A percentile compares a stretch with the other conserved stretches of the same genome.
These are phyloP conservation scores for Daldinia childiae DNA, from an alignment of 495 filamentous ascomycete species.

Conservation along the genomic window DNA sequence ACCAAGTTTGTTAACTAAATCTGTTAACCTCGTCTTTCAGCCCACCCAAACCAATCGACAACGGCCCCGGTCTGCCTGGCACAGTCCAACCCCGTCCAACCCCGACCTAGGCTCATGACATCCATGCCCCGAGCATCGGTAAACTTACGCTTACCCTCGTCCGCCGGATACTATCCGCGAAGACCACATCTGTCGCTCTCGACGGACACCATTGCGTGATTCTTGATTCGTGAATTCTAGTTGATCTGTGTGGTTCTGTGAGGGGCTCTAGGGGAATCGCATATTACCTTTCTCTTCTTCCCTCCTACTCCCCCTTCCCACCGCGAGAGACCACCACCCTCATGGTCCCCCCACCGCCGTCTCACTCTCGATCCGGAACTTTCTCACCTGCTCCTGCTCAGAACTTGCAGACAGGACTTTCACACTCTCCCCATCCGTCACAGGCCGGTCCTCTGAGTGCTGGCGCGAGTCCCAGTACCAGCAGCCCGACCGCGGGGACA, in stretches of 20 bases:
- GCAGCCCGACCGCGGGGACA: conserved; percentile 69
- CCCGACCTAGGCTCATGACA: conserved; percentile 42
- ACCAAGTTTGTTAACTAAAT: not conserved
- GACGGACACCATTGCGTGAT: conserved; percentile 30
- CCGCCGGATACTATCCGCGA: conserved; percentile 9
- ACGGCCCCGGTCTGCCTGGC: not conserved
- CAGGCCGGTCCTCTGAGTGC: conserved; percentile 63
- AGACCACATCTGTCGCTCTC: conserved; percentile 22
- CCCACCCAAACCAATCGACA: conserved; percentile 15
- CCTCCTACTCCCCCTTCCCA: conserved; percentile 34
- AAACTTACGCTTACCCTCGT: conserved; percentile 31
- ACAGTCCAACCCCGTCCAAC: conserved; percentile 9
- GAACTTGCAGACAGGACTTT: conserved; percentile 56
- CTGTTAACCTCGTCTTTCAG: conserved; percentile 5
- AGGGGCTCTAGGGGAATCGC: conserved; percentile 46
- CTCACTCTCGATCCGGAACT: conserved; percentile 58
- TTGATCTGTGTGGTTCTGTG: conserved; percentile 29
- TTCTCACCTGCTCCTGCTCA: conserved; percentile 66
- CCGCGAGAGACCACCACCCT: conserved; percentile 47
- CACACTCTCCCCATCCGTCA: conserved; percentile 62
- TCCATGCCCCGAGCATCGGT: conserved; percentile 32
- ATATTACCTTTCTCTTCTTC: conserved; percentile 36
- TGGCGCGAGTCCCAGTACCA: conserved; percentile 71
- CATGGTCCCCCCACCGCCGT: conserved; percentile 50
- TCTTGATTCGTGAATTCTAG: conserved; percentile 20